Base-by-base conservation (phyloP, 108 stramenopile species). In the Cyclostephanos invisitatus region DNA sequence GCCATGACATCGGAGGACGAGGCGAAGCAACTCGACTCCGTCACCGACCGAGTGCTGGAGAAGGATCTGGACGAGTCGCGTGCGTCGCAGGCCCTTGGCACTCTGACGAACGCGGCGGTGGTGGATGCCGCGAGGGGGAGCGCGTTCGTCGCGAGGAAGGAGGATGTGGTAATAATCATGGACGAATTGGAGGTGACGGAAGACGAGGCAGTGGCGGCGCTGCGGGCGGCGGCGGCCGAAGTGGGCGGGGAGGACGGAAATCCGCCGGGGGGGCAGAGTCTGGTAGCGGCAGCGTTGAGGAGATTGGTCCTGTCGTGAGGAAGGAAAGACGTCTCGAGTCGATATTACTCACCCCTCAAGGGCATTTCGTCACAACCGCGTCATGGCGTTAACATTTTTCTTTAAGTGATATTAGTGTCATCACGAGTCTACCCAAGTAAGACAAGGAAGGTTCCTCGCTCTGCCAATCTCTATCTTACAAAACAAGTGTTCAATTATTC, bases 11-110 rank as follows among this genome's bases (percentile, higher is more conserved):
- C 86, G 27, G 88, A 62, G 72, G 82, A 85, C 49, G 88, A 93
- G 74, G 92, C 92, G 21, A 87, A 89, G 47, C 92, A 93, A 64
- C 77, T 93, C 17, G 92, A 93, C 58, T 90, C 89, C 40, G 89
- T 93, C 29, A 93, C 89, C 3, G 89, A 93, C 48, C 67, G 77
- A 18, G 87, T 90, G 12, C 71, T 85, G 66, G 92, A 93, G 62
- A 74, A 77, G 40, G 92, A 91, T 66, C 58, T 93, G 20, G 89
- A 91, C 68, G 82, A 73, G 9, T 80, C 86, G 10, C 86, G 84
- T 56, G 89, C 87, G 40, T 86, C 86, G 57, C 66, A 87, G 63
- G 92, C 89, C 32, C 79, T 93, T 77, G 76, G 63, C 12, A 70
- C 89, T 5, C 67, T 93, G 38, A 63, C 73, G 44, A 72, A 32